These are phyloP conservation scores for Wickerhamomyces chambardii DNA, from an alignment of 805 yeast genomes.

Conservation along the genomic window DNA sequence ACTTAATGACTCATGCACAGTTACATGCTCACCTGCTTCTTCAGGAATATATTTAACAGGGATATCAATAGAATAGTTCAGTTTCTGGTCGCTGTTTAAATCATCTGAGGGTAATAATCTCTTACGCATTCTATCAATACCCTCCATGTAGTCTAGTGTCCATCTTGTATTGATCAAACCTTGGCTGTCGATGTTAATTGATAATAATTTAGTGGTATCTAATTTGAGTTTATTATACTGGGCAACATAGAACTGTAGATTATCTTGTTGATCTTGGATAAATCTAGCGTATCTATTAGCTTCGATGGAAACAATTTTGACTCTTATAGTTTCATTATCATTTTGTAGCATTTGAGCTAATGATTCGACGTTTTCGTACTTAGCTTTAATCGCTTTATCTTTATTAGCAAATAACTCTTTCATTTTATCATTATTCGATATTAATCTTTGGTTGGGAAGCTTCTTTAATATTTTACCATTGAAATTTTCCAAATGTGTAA, in stretches of 20 bases:
- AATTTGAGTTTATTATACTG: slow-evolving; percentile 38
- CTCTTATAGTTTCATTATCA: slow-evolving; percentile 11
- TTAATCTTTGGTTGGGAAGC: slow-evolving; percentile 8
- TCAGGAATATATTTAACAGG: slow-evolving; percentile 20
- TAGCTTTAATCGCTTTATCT: slow-evolving; percentile 12
- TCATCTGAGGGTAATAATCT: slow-evolving; percentile 49
- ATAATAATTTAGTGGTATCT: slow-evolving; percentile 29
- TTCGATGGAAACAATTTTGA: slow-evolving; percentile 27
- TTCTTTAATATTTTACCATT: slow-evolving; percentile 14
- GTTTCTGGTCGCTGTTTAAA: slow-evolving; percentile 31
- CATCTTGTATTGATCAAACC: slow-evolving; percentile 22
- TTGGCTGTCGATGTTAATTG: slow-evolving; percentile 8
- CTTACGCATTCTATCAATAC: slow-evolving; percentile 57
- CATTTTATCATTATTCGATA: slow-evolving; percentile 8
- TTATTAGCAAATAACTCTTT: slow-evolving; percentile 5
- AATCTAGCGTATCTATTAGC: slow-evolving; percentile 40
- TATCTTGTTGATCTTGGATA: slow-evolving; percentile 60
- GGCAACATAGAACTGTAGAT: slow-evolving; percentile 35
- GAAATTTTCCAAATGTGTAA: slow-evolving; percentile 14
- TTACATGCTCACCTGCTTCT: slow-evolving; percentile 10
- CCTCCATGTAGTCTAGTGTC: slow-evolving; percentile 62
- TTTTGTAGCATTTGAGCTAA: slow-evolving; percentile 6
- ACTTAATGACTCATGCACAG: slow-evolving; percentile 15
- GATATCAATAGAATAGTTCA: slow-evolving; percentile 30
- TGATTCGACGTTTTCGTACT: slow-evolving; percentile 15